phyloP scores from a whole-genome alignment of 495 filamentous ascomycete genomes.

The Penicillium odoratum region DNA sequence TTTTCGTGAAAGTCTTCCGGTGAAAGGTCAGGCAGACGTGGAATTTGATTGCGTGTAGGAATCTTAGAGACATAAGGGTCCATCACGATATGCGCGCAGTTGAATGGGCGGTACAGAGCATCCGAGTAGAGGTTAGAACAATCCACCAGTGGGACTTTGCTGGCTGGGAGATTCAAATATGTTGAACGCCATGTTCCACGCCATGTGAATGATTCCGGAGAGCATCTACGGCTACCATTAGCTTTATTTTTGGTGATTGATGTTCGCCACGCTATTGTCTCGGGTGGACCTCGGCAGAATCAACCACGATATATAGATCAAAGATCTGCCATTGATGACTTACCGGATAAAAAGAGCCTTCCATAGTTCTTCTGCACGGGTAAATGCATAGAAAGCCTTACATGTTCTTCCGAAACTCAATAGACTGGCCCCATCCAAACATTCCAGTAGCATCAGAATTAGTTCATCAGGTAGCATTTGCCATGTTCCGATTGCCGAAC shows the following conservation, averaged over 20 bases:
- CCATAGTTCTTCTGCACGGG: slow-evolving; percentile 86
- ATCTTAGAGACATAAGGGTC: slow-evolving; percentile 68
- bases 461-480: slow-evolving; percentile 76
- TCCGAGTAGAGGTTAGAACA: slow-evolving; percentile 90
- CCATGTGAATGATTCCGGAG: slow-evolving; percentile 63
- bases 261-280: not conserved
- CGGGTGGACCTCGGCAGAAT: not conserved
- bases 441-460: slow-evolving; percentile 73
- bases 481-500: slow-evolving; percentile 62
- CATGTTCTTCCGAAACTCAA: slow-evolving; percentile 75
- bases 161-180: slow-evolving; percentile 60
- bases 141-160: slow-evolving; percentile 51
- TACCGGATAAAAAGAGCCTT: slow-evolving; percentile 84
- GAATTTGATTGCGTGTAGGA: slow-evolving; percentile 69
- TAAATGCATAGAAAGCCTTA: slow-evolving; percentile 86
- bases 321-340: slow-evolving; percentile 29
- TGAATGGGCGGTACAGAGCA: slow-evolving; percentile 85
- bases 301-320: not conserved
- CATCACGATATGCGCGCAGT: slow-evolving; percentile 75
- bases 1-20: slow-evolving; percentile 68
- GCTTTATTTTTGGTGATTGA: not conserved
- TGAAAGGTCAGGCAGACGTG: slow-evolving; percentile 65
- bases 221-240: slow-evolving; percentile 26
- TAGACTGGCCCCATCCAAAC: slow-evolving; percentile 63
- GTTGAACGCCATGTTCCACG: slow-evolving; percentile 85